Evolutionary conservation across 2,329 filamentous ascomycete genomes (phyloP), one percentile per base, ranked within the genome.

Genomic region (Drechslerella dactyloides): DNA sequence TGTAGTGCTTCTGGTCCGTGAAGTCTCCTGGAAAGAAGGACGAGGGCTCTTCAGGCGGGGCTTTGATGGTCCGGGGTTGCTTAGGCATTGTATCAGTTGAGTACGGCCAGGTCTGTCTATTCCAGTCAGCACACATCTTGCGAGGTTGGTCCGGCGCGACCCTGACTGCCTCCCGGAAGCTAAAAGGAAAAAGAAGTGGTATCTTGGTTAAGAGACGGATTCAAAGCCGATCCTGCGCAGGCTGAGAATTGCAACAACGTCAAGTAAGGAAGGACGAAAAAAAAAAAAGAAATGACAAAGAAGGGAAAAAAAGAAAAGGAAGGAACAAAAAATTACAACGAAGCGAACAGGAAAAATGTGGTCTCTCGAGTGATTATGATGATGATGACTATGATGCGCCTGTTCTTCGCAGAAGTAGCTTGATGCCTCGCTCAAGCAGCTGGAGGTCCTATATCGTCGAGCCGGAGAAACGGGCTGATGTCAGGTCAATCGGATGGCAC

Each of bases 51-150:
- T 72, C 68, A 8, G 64, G 57, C 30, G 68, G 60, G 51, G 68
- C 60, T 72, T 72, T 72, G 55, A 72, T 72, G 44, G 68, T 48
- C 42, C 60, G 68, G 21, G 50, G 21, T 65, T 51, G 55, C 40
- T 72, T 72, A 8, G 60, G 60, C 68, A 72, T 72, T 13, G 51
- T 58, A 35, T 72, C 68, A 42, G 68, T 51, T 37, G 55, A 53
- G 52, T 70, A 64, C 30, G 46, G 42, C 53, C n/a, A 33, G 55
- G 35, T 50, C 68, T 65, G 60, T 65, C 68, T 58, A 58, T 65
- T 72, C 68, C 68, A 72, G 60, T 72, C 68, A 72, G 68, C 51
- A 72, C 55, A 60, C 68, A 72, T 72, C 50, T 72, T 72, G 68
- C 62, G 50, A 50, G 60, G 21, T 58, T 55, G 35, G 59, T 37